phyloP scores from a whole-genome alignment of 2,329 filamentous ascomycete genomes.

The Phaeosphaeria sp. region DNA sequence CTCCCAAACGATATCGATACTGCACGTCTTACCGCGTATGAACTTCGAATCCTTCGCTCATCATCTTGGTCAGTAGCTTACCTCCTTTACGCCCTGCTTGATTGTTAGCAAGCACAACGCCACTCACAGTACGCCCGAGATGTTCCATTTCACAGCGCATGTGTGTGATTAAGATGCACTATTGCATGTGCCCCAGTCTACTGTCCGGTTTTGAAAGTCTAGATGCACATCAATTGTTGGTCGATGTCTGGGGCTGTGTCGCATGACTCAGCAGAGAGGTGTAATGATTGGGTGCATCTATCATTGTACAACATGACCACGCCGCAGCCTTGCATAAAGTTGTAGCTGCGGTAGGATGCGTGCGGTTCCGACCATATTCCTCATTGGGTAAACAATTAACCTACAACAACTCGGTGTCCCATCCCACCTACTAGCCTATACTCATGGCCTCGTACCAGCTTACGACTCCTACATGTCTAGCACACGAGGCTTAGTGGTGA shows the following conservation, averaged over 20 bases:
- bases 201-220: too few relatives aligned
- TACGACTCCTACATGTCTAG: background rate
- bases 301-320: background rate
- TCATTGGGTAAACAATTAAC: background rate
- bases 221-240: background rate
- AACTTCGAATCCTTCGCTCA: background rate
- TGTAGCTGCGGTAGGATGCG: background rate
- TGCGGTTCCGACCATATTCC: background rate
- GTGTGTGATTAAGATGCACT: background rate
- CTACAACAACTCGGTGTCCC: background rate
- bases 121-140: background rate
- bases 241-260: background rate
- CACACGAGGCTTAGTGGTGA: background rate
- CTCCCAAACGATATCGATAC: background rate
- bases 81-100: background rate
- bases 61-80: background rate
- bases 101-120: background rate
- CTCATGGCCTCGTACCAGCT: background rate
- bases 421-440: background rate
- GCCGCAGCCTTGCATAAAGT: background rate
- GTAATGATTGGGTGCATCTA: background rate
- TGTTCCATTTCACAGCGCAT: background rate
- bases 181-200: background rate
- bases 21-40: background rate
- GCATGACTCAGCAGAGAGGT: background rate